These are phyloP conservation scores for Xylaria sp. DNA, from an alignment of 2,329 filamentous ascomycete species.

Conservation along the genomic window DNA sequence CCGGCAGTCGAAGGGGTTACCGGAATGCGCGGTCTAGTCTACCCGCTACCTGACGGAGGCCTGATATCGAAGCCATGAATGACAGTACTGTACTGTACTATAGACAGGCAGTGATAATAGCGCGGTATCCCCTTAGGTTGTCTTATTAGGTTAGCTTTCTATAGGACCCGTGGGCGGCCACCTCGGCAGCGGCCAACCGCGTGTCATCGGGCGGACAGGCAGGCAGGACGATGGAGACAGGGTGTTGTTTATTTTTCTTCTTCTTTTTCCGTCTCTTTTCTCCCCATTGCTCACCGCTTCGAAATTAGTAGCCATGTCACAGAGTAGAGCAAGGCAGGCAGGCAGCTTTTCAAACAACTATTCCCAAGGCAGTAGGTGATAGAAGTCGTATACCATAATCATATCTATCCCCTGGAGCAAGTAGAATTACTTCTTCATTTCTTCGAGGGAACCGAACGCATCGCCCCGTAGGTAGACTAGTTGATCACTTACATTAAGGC, in stretches of 20 bases:
- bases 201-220: too few relatives aligned
- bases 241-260: not conserved
- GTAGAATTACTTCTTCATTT: too few relatives aligned
- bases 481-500: not conserved
- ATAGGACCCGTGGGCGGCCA: slow-evolving; percentile 9
- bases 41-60: not conserved
- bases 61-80: not conserved
- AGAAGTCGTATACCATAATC: too few relatives aligned
- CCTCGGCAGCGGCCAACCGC: slow-evolving; percentile 6
- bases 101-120: not conserved
- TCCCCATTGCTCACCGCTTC: not conserved
- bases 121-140: not conserved
- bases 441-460: too few relatives aligned
- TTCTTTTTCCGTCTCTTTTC: slow-evolving; percentile 1
- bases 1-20: not conserved
- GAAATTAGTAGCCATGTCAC: not conserved
- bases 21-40: not conserved
- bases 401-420: too few relatives aligned
- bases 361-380: not conserved
- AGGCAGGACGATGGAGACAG: not conserved
- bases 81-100: too few relatives aligned
- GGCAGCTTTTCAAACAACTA: not conserved
- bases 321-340: not conserved
- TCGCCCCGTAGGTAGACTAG: too few relatives aligned
- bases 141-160: too few relatives aligned